Base-by-base conservation (phyloP, 2,329 filamentous ascomycete species). In the Samsoniella hepiali region DNA sequence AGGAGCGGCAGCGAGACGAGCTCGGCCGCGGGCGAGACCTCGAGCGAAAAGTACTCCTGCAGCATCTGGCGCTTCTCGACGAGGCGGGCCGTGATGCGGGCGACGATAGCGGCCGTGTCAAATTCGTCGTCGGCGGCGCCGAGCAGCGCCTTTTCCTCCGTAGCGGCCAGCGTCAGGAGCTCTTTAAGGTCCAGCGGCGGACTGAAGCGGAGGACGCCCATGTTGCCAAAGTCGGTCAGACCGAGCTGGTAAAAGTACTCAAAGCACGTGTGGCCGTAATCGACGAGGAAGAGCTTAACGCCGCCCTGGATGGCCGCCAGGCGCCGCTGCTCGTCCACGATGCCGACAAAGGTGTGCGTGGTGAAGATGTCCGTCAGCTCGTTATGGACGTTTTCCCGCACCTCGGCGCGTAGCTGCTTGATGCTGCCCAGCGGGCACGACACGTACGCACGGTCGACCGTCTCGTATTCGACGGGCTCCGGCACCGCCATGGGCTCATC, bases 231-330 rank as follows among this genome's bases (percentile, higher is more conserved):
- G 72, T 99, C 93, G 0, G 93, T 96, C 42, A 99, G 83, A 0
- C 93, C 94, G 27, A 98, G 79, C 76, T 99, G 95, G 77, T 99
- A 99, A 74, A 98, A 96, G 74, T 94, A 96, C 70, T 98, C 94
- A 66, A 88, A 90, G 73, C 87, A 91, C 1, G 91, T 79, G 73
- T 94, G 88, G 11, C 93, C 95, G 72, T 99, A 99, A 75, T 99
- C 95, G 59, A 99, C 83, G 29, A 99, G 84, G 74, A 91, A 97
- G 8, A 99, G 84, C 73, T 93, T 96, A 9, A 98, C 90, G 15
- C 94, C 95, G 42, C 91, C 88, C 76, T 99, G 95, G 44, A 99
- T 90, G 17, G 95, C 93, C n/a, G 88, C 93, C 13, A 99, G 85
- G 11, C 95, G 90, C 57, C 92, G 88, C 47, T 84, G 85, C 71